Conservation (phyloP, 2,329 filamentous ascomycete species). For the Talaromyces sp. region DNA sequence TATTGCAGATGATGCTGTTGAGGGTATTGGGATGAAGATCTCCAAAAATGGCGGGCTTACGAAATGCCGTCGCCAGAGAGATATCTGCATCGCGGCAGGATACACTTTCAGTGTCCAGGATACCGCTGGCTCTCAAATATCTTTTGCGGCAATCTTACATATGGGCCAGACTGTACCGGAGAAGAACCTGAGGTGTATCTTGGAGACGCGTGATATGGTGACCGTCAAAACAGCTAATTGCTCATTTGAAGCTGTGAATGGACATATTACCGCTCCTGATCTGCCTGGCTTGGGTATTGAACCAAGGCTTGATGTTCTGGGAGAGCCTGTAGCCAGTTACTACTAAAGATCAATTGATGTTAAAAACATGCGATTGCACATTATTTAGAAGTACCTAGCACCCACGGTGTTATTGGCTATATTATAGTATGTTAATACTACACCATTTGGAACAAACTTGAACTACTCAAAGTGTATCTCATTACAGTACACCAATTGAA, state of each 20-base stretch:
- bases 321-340: constrained; percentile 18
- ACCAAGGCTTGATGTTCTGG: constrained; percentile 11
- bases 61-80: constrained; percentile 21
- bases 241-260: constrained; percentile 14
- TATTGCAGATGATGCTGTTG: constrained; percentile 28
- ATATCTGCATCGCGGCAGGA: constrained; percentile 27
- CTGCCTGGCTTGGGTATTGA: constrained; percentile 13
- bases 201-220: constrained; percentile 22
- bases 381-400: too few relatives aligned
- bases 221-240: constrained; percentile 25
- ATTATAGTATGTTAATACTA: too few relatives aligned
- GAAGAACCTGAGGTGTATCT: constrained; percentile 10
- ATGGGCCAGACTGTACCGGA: constrained; percentile 22
- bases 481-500: too few relatives aligned
- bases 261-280: constrained; percentile 7
- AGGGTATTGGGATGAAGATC: constrained; percentile 30
- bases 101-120: constrained; percentile 29
- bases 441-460: too few relatives aligned
- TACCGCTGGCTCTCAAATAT: constrained; percentile 27
- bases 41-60: constrained; percentile 19
- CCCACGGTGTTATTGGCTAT: too few relatives aligned
- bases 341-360: too few relatives aligned
- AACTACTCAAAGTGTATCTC: too few relatives aligned
- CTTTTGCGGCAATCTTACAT: constrained; percentile 31
- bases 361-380: too few relatives aligned